Evolutionary conservation across 164 flowering plant genomes (phyloP), one percentile per base, ranked within the genome.

Genomic region (Vitis amurensis): DNA sequence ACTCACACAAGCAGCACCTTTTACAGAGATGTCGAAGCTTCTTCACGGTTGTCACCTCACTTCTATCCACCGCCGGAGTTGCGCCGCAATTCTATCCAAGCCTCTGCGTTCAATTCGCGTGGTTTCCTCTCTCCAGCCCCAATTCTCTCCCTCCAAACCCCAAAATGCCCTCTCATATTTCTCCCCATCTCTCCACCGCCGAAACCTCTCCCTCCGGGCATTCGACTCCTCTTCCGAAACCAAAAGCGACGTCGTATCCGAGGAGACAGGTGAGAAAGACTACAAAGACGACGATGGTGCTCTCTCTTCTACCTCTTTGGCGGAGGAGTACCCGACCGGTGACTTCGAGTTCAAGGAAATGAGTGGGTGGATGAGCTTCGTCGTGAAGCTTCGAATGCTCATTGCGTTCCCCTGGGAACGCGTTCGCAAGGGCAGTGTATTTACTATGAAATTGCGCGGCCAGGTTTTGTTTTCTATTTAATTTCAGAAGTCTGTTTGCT

Each of bases 371-470:
- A 80, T 71, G 77, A 83, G 74, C 1, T 83, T 92, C 59, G 37
- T 75, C 1, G 91, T 92, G 4, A 92, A 94, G 87, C 72, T 83
- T 50, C 78, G 83, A 29, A 88, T 91, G 95, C 82, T 94, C 2
- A 13, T 92, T 59, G 97, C 97, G 0, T 82, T 76, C 29, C 99
- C 99, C 10, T 92, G 99, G 99, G 80, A 87, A 70, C 88, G 99
- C 14, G 86, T 94, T 17, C 74, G 74, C 37, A 89, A 91, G 64
- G 97, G 97, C 50, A 91, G 93, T 52, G 94, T 94, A 10, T 78
- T 94, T 71, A 83, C 77, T 14, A 83, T 94, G 86, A 91, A 86
- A 73, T 73, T 94, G 63, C 90, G 95, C 6, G 99, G 99, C 60
- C 90, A 92, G 97, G 98, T 94, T 72, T 16, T 63, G 10, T n/a